These are phyloP conservation scores for Chlorella sp. DNA, from an alignment of 139 green algal genomes.

Conservation along the genomic window DNA sequence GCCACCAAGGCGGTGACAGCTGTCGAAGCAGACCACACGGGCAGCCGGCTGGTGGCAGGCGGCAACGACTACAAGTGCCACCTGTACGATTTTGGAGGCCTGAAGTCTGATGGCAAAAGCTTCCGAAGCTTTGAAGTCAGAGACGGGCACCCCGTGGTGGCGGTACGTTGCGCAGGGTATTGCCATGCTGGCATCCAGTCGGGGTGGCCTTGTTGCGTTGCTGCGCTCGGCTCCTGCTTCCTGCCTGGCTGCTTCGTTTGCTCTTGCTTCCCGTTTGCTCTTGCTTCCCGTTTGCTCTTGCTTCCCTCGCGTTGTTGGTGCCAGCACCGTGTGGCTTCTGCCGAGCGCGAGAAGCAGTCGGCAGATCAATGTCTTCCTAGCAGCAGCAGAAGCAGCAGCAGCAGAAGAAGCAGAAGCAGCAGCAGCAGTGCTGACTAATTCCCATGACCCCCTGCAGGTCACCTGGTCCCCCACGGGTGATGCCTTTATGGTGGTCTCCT, in stretches of 20 bases:
- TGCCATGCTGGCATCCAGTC: neutral
- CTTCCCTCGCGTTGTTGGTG: too few species aligned
- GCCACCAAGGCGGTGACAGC: constrained; percentile 76
- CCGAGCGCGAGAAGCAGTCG: too few species aligned
- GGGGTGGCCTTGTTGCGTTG: neutral
- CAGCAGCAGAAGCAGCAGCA: too few species aligned
- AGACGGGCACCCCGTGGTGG: constrained; percentile 84
- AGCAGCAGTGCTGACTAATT: too few species aligned
- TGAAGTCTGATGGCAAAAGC: constrained; percentile 84
- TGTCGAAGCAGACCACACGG: constrained; percentile 83
- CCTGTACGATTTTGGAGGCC: constrained; percentile 93
- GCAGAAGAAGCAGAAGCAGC: too few species aligned
- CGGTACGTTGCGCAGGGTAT: neutral
- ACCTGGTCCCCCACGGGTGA: constrained; percentile 85
- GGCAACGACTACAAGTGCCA: constrained; percentile 82
- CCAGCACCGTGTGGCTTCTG: too few species aligned
- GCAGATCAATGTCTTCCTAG: too few species aligned
- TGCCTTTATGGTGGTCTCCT: constrained; percentile 81
- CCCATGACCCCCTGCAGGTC: constrained; percentile 28
- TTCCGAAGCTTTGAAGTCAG: constrained; percentile 80
- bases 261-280: neutral
- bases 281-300: too few species aligned
- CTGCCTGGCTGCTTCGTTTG: neutral
- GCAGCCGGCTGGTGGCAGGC: constrained; percentile 79
- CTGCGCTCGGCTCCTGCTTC: too few species aligned